Percentiles rank a stretch among this genome's conserved stretches.
phyloP scores from a whole-genome alignment of 352 stramenopile species.

The Phytophthora tentaculata region DNA sequence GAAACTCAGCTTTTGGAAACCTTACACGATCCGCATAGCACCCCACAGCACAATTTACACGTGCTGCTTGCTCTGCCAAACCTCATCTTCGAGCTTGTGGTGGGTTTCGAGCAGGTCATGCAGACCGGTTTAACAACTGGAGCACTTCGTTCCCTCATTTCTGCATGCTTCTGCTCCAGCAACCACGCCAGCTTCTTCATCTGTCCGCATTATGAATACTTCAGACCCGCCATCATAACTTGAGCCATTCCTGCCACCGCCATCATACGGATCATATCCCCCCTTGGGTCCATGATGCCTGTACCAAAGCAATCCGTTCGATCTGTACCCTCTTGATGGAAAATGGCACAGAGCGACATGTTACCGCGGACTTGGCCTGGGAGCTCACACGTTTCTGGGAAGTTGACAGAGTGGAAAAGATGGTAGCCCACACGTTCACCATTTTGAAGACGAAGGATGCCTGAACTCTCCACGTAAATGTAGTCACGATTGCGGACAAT shows the following conservation, averaged over 20 bases:
- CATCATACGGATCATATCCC: conserved; percentile 29
- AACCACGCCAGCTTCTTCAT: conserved; percentile 44
- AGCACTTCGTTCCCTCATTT: conserved; percentile 1
- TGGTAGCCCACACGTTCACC: conserved; percentile 33
- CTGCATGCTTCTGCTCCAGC: conserved; percentile 25
- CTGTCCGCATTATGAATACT: conserved; percentile 39
- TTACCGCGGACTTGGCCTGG: conserved; percentile 37
- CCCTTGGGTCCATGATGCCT: conserved; percentile 26
- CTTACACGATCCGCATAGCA: conserved; percentile 22
- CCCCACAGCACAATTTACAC: conserved; percentile 28
- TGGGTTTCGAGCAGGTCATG: conserved; percentile 24
- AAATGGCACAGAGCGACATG: conserved; percentile 48
- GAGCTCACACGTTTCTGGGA: conserved; percentile 26
- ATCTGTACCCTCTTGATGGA: conserved; percentile 27
- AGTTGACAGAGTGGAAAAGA: conserved; percentile 32
- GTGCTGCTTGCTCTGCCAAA: conserved; percentile 13
- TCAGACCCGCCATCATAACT: conserved; percentile 23
- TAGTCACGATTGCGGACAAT: conserved; percentile 32
- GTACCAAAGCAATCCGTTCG: conserved; percentile 20
- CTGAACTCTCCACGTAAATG: conserved; percentile 29
- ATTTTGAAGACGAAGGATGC: conserved; percentile 13
- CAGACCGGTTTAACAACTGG: conserved; percentile 4
- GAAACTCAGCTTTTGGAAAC: conserved; percentile 34
- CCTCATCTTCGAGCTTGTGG: conserved; percentile 2
- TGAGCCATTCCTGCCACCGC: conserved; percentile 23